Percentiles rank a stretch among this genome's conserved stretches.
Conservation (phyloP, 2,329 filamentous ascomycete genomes). For the Ophiostoma ips region DNA sequence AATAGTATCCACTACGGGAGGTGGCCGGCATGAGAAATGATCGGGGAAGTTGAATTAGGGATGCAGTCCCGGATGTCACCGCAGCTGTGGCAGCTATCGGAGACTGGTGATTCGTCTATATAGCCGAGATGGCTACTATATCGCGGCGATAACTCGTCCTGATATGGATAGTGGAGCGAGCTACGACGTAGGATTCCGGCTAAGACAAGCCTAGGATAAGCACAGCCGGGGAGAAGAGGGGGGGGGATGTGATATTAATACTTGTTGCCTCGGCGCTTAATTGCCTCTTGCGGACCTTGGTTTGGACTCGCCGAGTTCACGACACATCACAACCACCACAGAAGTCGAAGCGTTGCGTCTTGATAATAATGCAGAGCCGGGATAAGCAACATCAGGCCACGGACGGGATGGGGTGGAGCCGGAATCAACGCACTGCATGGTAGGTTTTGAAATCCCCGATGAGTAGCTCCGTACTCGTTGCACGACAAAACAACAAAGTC, state of each 20-base stretch:
- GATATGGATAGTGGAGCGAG: not conserved
- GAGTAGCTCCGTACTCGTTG: too few species aligned
- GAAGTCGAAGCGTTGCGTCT: not conserved
- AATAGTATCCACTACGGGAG: too few species aligned
- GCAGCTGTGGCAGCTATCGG: too few species aligned
- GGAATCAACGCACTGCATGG: constrained; percentile 5
- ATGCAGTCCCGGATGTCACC: too few species aligned
- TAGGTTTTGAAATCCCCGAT: not conserved
- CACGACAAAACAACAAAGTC: too few species aligned
- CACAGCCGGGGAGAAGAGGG: not conserved
- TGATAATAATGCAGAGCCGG: not conserved
- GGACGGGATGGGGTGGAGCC: not conserved
- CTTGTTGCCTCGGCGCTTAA: not conserved
- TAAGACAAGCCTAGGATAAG: not conserved
- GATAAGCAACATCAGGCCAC: not conserved
- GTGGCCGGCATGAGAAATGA: too few species aligned
- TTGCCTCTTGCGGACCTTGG: not conserved
- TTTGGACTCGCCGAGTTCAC: not conserved
- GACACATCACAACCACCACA: too few species aligned
- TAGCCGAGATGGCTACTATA: too few species aligned
- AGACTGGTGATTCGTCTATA: too few species aligned
- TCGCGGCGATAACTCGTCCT: too few species aligned
- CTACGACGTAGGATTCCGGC: not conserved
- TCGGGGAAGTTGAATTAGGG: too few species aligned
- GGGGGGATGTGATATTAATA: not conserved